Base-by-base conservation (phyloP, 1,284 basidiomycete genomes). In the Wallemia mellicola region DNA sequence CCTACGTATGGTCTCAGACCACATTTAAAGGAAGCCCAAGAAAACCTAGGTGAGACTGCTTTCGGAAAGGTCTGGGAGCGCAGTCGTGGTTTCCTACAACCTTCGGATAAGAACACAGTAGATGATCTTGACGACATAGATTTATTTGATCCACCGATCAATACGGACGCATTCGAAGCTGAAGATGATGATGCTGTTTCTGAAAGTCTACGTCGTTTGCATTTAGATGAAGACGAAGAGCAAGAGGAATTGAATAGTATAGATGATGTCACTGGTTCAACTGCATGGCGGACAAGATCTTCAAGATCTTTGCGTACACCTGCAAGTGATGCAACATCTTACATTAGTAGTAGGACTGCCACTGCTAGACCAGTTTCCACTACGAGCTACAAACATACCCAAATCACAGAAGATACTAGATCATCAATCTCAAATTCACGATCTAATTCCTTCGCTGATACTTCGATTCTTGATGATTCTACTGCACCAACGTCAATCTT, bases 1-100 rank as follows among this genome's bases (percentile, higher is more conserved):
- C 91, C 89, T 0, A 95, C 91, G 0, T 95, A 96, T 66, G 91
- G 91, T n/a, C 73, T 95, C n/a, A 80, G 91, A 17, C 85, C 86
- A 0, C 38, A 48, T 48, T n/a, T 48, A 38, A 87, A 91, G 66
- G 82, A 83, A 14, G 74, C 91, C 2, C 87, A 87, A 0, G 73
- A 74, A 1, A 83, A 82, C 68, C 80, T 79, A 62, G 73, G 77
- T 1, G 86, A 85, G 68, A 74, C 74, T 56, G 75, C 75, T 19
- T 85, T 88, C 64, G 76, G 79, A n/a, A 78, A 74, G 54, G 72
- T 87, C 9, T 86, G 83, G 62, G 71, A 73, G 1, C 74, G 76
- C 1, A 77, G 75, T 62, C 78, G 78, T 62, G 84, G 85, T 14
- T 74, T 87, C 1, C 83, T 79, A 2, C 83, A 84, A 11, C 33